Evolutionary conservation across 768 basidiomycete species (phyloP), one percentile per base, ranked within the genome.

Genomic region (Terana coerulea): DNA sequence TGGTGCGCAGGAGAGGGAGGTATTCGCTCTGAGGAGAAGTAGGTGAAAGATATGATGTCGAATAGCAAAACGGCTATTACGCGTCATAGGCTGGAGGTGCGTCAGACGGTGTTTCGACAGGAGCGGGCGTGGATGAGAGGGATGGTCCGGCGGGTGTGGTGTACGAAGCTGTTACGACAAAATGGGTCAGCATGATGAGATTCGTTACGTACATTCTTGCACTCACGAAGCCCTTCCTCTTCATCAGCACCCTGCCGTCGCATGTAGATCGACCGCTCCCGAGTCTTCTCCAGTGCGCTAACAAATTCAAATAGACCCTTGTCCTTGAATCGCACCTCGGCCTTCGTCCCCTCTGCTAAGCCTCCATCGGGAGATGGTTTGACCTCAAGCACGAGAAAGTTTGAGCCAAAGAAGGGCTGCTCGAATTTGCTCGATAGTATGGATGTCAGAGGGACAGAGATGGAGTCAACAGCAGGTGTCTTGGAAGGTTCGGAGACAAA

Each of bases 241-340:
- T 83, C 79, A 42, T 81, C 80, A 12, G 60, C 61, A 41, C 70
- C 67, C 64, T 82, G 81, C 41, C 86, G 72, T 63, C 73, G 83
- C 88, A 89, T 88, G 59, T 84, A 88, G 45, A 88, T 79, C 14
- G 81, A 81, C 41, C 78, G 72, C 69, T 91, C 88, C 45, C 88
- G 77, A 29, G 86, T 80, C 74, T 91, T 91, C 69, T 88, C 87
- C 47, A 92, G 67, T 22, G 80, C 65, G 42, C 77, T 79, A 31
- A 84, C 80, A 59, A 92, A 92, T 62, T 81, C 74, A 60, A 89
- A 88, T 73, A 90, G 80, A 11, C 80, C 77, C 37, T 76, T 73
- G 62, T 87, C 76, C 63, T 76, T 79, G 64, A 88, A 77, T 49
- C 88, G 78, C 34, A 91, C 69, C 66, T 90, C 86, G 3, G 76